phyloP scores from a whole-genome alignment of 352 stramenopile species.

The Thalassiosira exigua region DNA sequence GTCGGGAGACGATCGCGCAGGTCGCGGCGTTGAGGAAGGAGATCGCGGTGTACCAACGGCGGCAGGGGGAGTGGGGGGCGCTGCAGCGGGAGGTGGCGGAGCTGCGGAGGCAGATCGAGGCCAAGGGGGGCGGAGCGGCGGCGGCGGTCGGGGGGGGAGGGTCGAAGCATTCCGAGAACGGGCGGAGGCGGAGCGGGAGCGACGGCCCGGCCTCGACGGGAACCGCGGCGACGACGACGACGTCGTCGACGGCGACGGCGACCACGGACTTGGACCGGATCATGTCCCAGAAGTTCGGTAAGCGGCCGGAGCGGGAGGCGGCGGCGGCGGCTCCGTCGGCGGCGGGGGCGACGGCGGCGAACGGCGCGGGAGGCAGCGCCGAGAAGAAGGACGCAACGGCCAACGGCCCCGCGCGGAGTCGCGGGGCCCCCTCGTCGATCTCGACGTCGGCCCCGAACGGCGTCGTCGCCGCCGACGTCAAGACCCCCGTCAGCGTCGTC shows the following conservation, averaged over 20 bases:
- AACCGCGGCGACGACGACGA: too few relatives aligned
- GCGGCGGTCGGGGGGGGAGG: background rate
- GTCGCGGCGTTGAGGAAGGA: slow-evolving; percentile 73
- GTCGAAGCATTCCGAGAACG: background rate
- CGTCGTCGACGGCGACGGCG: background rate
- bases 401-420: too few relatives aligned
- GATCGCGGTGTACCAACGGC: slow-evolving; percentile 64
- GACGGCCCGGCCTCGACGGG: background rate
- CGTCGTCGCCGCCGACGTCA: too few relatives aligned
- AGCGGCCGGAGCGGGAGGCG: background rate
- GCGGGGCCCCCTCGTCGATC: too few relatives aligned
- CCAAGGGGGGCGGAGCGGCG: background rate
- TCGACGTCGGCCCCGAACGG: slow-evolving; percentile 24
- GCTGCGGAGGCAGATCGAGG: slow-evolving; percentile 23
- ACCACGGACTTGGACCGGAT: slow-evolving; percentile 50
- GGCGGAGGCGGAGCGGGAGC: background rate
- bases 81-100: slow-evolving; percentile 17
- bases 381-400: slow-evolving; percentile 7
- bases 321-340: background rate
- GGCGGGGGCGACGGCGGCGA: background rate
- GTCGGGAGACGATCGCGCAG: slow-evolving; percentile 72
- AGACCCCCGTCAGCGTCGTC: slow-evolving; percentile 31
- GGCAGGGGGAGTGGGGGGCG: slow-evolving; percentile 30
- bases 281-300: slow-evolving; percentile 46
- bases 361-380: background rate